Evolutionary conservation across 495 filamentous ascomycete genomes (phyloP).

Genomic region (Trichoderma reesei): DNA sequence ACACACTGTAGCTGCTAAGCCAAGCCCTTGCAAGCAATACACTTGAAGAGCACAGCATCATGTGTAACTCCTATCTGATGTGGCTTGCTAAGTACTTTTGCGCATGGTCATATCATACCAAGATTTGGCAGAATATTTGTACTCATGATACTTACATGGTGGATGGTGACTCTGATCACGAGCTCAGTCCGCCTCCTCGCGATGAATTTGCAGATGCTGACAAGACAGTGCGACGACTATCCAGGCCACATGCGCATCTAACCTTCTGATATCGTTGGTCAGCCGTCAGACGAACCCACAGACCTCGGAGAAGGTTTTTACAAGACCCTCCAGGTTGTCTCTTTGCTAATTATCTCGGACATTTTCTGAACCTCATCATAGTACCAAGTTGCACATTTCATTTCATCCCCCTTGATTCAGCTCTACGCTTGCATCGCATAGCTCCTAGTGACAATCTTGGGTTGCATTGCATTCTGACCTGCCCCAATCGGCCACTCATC

Average conservation of each 20-base stretch:
- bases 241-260: constrained; percentile 2
- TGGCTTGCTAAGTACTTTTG: no score
- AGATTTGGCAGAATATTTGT: no score
- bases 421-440: neutral
- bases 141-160: no score
- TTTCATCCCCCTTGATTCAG: neutral
- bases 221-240: neutral
- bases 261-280: neutral
- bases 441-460: neutral
- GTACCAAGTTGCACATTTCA: neutral
- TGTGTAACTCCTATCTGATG: no score
- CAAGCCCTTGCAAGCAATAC: no score
- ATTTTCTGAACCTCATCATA: neutral
- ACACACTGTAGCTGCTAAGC: no score
- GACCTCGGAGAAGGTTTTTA: no score
- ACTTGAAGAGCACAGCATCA: no score
- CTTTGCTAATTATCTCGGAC: no score
- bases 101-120: no score
- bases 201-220: neutral
- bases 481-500: neutral
- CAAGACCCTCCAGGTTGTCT: no score
- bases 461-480: constrained; percentile 1
- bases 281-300: neutral
- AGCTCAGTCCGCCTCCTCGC: neutral
- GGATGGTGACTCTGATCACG: neutral